phyloP scores from a whole-genome alignment of 2,329 filamentous ascomycete genomes.

The Monosporascus sp. region DNA sequence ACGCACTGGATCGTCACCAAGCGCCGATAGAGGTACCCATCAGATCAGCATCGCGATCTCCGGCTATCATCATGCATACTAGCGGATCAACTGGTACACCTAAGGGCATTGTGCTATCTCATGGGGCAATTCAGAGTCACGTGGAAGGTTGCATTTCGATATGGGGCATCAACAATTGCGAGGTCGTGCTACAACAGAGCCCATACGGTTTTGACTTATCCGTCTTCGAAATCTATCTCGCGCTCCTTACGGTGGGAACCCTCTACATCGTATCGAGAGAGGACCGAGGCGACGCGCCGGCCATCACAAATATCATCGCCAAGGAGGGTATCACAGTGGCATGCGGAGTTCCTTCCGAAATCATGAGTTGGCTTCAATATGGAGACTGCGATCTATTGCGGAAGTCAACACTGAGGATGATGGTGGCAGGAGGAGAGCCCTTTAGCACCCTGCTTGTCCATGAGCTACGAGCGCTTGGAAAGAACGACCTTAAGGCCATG shows the following conservation, averaged over 20 bases:
- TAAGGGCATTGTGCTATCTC: slow-evolving; percentile 2
- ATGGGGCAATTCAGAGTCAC: not conserved
- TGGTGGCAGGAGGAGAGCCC: too few relatives aligned
- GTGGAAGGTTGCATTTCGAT: not conserved
- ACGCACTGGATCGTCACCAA: too few relatives aligned
- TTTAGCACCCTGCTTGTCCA: too few relatives aligned
- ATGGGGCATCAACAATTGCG: not conserved
- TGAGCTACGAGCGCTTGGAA: too few relatives aligned
- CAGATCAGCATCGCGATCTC: not conserved
- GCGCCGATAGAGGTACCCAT: too few relatives aligned
- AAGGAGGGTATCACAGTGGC: too few relatives aligned
- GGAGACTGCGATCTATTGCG: too few relatives aligned
- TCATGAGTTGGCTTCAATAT: too few relatives aligned
- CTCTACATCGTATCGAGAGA: not conserved
- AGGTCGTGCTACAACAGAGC: not conserved
- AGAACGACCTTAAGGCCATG: too few relatives aligned
- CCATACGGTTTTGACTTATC: not conserved
- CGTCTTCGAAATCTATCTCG: not conserved
- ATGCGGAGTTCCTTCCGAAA: too few relatives aligned
- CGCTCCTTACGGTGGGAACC: not conserved
- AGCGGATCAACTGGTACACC: slow-evolving; percentile 2
- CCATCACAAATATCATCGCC: not conserved
- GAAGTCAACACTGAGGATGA: too few relatives aligned
- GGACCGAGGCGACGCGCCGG: not conserved
- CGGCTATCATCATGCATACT: not conserved